phyloP scores from a whole-genome alignment of 148 eudicot species.

The Chenopodium album region DNA sequence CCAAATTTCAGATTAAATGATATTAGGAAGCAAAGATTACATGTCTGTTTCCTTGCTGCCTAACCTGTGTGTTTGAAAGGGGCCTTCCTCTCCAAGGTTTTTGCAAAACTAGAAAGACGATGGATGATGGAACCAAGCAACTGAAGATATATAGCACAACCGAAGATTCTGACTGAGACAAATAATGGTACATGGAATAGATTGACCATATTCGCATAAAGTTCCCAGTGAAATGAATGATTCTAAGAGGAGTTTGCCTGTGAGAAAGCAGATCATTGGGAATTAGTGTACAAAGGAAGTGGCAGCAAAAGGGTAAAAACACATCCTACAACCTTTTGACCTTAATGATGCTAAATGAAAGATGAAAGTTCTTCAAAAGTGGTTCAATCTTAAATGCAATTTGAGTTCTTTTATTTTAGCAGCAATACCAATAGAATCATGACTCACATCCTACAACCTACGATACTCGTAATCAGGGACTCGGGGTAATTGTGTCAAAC shows the following conservation, averaged over 20 bases:
- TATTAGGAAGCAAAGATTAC: conserved; percentile 11
- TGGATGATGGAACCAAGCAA: conserved; percentile 76
- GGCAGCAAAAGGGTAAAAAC: background rate
- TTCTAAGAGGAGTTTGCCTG: conserved; percentile 82
- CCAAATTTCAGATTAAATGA: background rate
- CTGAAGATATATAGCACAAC: conserved; percentile 80
- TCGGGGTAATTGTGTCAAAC: no score
- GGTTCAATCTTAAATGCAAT: background rate
- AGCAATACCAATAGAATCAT: background rate
- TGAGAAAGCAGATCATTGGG: conserved; percentile 21
- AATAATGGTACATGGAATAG: conserved; percentile 82
- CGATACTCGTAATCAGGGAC: no score
- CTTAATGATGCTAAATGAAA: background rate
- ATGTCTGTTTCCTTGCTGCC: conserved; percentile 13
- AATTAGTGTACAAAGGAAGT: background rate
- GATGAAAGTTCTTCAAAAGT: background rate
- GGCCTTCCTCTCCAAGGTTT: conserved; percentile 98
- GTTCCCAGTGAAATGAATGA: conserved; percentile 72
- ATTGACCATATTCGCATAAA: conserved; percentile 96
- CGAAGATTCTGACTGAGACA: conserved; percentile 82
- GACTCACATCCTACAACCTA: background rate
- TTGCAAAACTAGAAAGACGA: conserved; percentile 66
- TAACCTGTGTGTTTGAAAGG: conserved; percentile 84
- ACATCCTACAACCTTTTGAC: background rate
- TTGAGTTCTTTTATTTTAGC: background rate